Base-by-base conservation (phyloP, 2,329 filamentous ascomycete genomes). In the Podosphaera leucotricha region DNA sequence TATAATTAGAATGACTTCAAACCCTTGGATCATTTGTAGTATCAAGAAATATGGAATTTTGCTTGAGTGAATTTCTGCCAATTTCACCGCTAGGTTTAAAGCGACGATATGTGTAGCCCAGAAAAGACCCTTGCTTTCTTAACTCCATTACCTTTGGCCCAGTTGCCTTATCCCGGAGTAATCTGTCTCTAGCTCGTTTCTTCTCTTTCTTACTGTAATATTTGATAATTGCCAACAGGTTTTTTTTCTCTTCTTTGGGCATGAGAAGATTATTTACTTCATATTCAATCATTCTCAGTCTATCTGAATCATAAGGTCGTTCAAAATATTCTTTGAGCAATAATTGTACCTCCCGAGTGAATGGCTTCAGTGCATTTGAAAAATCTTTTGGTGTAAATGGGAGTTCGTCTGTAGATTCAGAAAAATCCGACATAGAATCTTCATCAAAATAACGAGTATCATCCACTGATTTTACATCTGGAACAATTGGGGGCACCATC, bases 361-460 rank as follows among this genome's bases (percentile, higher is more conserved):
- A 60, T 7, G 52, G 50, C 33, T 48, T 53, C n/a, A 60, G 48
- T 3, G 55, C 56, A 26, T 54, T 48, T 5, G 51, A 36, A 42
- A 59, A 53, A 30, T 59, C 56, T 35, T 52, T 46, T 13, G 47
- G 21, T 7, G 52, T 51, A 16, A 49, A 48, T 18, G 49, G 35
- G 10, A 46, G 40, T 6, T 19, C 41, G 4, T 43, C 37, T 3
- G 50, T 38, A 5, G 68, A 71, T 22, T 67, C 65, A 2, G 70
- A 66, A 65, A 68, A 66, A 53, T 80, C 75, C 28, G 71, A 74
- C 43, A 87, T 73, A 22, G 77, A 67, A 36, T 81, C 81, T 46
- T 85, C 78, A 46, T 93, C 82, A 55, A 95, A 95, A 57, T 93
- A 95, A 54, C 80, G 82, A 1, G 85, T 90, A 56, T 86, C 80